phyloP scores from a whole-genome alignment of 768 basidiomycete species.

The Agaricus blazei region DNA sequence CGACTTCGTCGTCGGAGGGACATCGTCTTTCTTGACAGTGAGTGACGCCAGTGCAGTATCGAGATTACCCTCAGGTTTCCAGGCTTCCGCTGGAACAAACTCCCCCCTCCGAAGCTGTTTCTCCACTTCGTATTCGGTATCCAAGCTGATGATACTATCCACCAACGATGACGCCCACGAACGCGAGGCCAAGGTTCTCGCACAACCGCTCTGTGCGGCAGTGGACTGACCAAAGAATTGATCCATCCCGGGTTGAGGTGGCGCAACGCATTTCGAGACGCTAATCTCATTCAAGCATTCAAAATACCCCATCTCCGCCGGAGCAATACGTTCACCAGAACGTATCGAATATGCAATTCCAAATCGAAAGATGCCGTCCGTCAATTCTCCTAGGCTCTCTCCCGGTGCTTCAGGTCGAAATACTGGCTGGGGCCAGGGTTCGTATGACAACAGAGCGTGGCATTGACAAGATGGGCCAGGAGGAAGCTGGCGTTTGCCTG shows the following conservation, averaged over 20 bases:
- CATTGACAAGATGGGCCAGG: background rate
- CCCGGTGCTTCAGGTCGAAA: background rate
- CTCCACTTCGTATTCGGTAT: no score
- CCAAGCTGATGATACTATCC: no score
- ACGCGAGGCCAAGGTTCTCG: no score
- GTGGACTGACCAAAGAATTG: background rate
- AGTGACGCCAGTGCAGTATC: background rate
- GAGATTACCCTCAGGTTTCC: no score
- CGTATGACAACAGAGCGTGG: background rate
- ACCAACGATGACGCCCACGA: no score
- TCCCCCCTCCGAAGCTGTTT: no score
- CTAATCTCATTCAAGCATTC: background rate
- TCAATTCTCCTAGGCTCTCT: background rate
- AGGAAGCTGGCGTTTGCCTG: background rate
- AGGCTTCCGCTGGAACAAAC: no score
- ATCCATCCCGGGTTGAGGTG: background rate
- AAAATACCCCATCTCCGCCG: background rate
- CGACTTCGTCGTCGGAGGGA: background rate
- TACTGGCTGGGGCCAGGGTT: background rate
- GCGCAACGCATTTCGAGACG: background rate
- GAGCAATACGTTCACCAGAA: background rate
- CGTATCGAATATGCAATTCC: background rate
- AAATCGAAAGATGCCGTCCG: background rate
- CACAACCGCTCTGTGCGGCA: background rate
- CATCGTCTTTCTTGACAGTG: background rate